Base-by-base conservation (phyloP, 2,329 filamentous ascomycete genomes). In the Graphiopsis chlorocephala region DNA sequence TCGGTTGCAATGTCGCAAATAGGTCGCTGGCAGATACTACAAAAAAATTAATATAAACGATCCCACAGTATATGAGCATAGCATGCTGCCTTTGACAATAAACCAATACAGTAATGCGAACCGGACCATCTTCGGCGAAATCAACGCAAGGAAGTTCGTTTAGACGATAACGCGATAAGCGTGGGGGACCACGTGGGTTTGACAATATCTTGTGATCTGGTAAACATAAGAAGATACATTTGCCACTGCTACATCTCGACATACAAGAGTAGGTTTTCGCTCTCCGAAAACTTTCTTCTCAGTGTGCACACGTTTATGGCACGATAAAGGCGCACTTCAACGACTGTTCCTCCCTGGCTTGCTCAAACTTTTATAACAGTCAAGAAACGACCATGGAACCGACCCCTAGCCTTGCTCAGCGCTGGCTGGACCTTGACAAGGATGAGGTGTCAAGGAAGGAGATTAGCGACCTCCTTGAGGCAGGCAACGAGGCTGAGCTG, bases 341-440 rank as follows among this genome's bases (percentile, higher is more conserved):
- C 38, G n/a, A 45, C 38, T 45, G 6, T 38, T 38, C 14, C 33
- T 38, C 33, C 38, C 38, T 45, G n/a, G 8, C n/a, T 45, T 20
- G 38, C 38, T 45, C 38, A 45, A 45, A 45, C 38, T 45, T 45
- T 45, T 58, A 28, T 38, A 26, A 1, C 35, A n/a, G 25, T 15
- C 55, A 23, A 53, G 58, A 31, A 26, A 62, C 25, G 48, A 45
- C 33, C 48, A 53, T 62, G 48, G 60, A 62, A 31, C 29, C 58
- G 31, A 65, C 47, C 56, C 61, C 66, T 12, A 66, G 60, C 52
- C 75, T 87, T 64, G 81, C 84, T 63, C 70, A 82, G 68, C 81
- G 81, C 75, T 88, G 86, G 86, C 79, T 88, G n/a, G 77, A 81
- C 65, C 81, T 85, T 70, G 86, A 88, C 73, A 75, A 82, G 72